These are phyloP conservation scores for Camelina neglecta DNA, from an alignment of 345 rosid species.

Conservation along the genomic window DNA sequence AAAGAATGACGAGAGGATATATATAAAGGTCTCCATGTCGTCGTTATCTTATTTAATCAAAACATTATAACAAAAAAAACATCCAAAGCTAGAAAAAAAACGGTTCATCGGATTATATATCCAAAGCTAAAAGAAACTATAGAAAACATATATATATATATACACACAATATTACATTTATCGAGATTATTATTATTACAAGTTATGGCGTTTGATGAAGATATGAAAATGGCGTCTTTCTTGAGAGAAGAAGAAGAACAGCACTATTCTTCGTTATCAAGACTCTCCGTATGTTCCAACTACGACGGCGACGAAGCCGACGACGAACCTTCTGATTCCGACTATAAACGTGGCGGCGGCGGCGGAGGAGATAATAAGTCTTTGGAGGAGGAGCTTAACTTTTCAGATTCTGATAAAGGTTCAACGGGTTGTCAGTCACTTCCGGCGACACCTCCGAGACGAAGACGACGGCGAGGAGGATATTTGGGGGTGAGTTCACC, in stretches of 20 bases:
- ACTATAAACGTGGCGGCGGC: neutral
- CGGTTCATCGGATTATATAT: neutral
- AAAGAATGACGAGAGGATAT: constrained; percentile 15
- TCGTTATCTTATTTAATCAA: constrained; percentile 19
- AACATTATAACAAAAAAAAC: constrained; percentile 23
- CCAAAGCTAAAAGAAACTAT: constrained; percentile 5
- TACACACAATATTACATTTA: neutral
- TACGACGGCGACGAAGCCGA: constrained; percentile 45
- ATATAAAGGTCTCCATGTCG: constrained; percentile 33
- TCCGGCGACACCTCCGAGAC: constrained; percentile 45
- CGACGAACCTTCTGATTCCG: constrained; percentile 37
- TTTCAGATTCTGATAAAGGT: constrained; percentile 45
- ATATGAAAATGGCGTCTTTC: constrained; percentile 41
- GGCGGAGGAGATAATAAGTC: constrained; percentile 20
- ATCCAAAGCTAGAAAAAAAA: neutral
- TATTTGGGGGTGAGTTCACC: constrained; percentile 2
- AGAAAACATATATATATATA: neutral
- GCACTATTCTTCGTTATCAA: constrained; percentile 24
- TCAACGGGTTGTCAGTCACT: constrained; percentile 36
- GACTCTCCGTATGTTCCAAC: constrained; percentile 46
- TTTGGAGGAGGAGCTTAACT: constrained; percentile 12
- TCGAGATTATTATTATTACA: neutral
- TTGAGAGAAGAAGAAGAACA: constrained; percentile 35
- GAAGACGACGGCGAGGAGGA: constrained; percentile 1
- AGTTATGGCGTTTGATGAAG: constrained; percentile 41